Evolutionary conservation across 805 yeast genomes (phyloP), one percentile per base, ranked within the genome.

Genomic region (Barnettozyma botsteinii): DNA sequence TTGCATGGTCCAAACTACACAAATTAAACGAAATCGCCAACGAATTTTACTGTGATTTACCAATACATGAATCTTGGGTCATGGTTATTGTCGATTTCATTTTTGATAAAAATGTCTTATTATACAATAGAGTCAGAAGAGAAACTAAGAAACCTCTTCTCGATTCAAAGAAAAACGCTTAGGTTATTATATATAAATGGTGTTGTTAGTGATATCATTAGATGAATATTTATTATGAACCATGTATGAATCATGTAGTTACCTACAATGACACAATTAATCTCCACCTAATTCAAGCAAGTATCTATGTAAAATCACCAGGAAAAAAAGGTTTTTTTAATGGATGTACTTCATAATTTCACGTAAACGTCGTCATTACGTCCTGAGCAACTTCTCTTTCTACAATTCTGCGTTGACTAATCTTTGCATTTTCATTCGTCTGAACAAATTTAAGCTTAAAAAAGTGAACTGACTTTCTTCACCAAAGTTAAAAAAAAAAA

Each of bases 1-100:
- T 88, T 51, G 91, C 96, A 1, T 88, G 97, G 97, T 74, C 93
- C 1, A 75, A 78, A 46, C 65, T 88, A 35, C 85, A 84, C 26
- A 64, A 72, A 38, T 64, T 88, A 29, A 70, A 81, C 40, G 57
- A 62, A 34, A 73, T 85, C 24, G 96, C 96, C 4, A 57, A 70
- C 18, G 97, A 88, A 53, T 88, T 84, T 56, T 88, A 88, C 58
- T 82, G 75, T 31, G 85, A 85, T 3, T 69, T 88, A 42, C 96
- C 96, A 1, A 66, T 61, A 44, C 88, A 85, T 45, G 67, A 72
- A 29, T 78, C 88, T 26, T 88, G 96, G 97, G 64, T 76, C 26
- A 79, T 78, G 59, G 89, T 85, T 3, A 68, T 87, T 31, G 74
- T 74, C 57, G 78, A 81, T 61, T 88, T 88, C 51, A 69, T 86